phyloP scores from a whole-genome alignment of 2,329 filamentous ascomycete species.

The Esteya vermicola region DNA sequence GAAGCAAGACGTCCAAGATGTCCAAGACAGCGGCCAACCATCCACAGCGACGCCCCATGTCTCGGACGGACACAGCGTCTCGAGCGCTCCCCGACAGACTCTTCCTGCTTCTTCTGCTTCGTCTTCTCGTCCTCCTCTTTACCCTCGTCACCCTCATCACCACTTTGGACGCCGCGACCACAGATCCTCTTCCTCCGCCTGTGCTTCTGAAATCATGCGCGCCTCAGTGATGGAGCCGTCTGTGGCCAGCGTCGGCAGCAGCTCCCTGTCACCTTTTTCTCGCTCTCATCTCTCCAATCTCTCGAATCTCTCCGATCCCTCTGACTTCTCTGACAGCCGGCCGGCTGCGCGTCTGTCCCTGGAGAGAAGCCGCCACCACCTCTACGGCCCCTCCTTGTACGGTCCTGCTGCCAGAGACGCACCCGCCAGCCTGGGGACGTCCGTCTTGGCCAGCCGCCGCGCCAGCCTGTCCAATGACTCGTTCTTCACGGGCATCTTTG shows the following conservation, averaged over 20 bases:
- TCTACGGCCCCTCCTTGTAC: too few relatives aligned
- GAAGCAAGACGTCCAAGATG: too few relatives aligned
- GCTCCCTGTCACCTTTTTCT: too few relatives aligned
- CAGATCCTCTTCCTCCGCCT: neutral
- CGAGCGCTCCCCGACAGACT: too few relatives aligned
- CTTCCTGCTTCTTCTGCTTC: neutral
- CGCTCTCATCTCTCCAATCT: neutral
- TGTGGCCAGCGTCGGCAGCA: too few relatives aligned
- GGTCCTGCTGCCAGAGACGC: too few relatives aligned
- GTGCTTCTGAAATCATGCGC: neutral
- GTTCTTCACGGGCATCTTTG: neutral
- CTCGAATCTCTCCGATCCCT: neutral
- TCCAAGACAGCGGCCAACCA: too few relatives aligned
- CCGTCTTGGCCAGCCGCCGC: neutral
- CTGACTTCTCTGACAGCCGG: neutral
- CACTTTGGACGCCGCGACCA: too few relatives aligned
- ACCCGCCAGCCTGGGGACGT: conserved; percentile 1
- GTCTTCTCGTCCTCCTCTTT: neutral
- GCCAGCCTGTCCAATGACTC: neutral
- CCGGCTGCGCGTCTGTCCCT: too few relatives aligned
- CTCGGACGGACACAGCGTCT: too few relatives aligned
- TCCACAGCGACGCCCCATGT: too few relatives aligned
- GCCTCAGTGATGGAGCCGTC: neutral
- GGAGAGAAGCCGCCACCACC: too few relatives aligned
- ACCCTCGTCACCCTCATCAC: neutral